Conservation (phyloP, 1,139 yeast species). For the Magnusiomyces suaveolens region DNA sequence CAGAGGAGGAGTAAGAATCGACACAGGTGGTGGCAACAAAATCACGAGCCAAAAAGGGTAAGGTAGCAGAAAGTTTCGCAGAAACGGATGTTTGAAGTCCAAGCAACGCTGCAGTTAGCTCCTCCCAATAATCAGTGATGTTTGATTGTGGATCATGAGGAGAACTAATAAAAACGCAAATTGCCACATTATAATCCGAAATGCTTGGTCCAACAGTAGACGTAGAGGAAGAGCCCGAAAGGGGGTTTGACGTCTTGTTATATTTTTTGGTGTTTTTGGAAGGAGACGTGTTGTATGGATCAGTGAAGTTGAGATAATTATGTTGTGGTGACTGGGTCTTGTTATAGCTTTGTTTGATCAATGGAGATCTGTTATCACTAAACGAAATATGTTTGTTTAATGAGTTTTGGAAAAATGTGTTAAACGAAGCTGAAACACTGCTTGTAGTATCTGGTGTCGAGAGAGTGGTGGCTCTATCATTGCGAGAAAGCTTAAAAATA, state of each 20-base stretch:
- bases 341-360: background rate
- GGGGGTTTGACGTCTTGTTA: background rate
- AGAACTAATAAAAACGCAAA: slow-evolving; percentile 21
- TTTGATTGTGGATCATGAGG: slow-evolving; percentile 17
- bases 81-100: slow-evolving; percentile 20
- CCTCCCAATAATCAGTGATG: slow-evolving; percentile 25
- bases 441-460: background rate
- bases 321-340: background rate
- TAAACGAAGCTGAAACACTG: background rate
- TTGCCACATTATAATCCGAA: slow-evolving; percentile 16
- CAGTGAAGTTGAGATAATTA: too few species aligned
- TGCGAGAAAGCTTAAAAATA: slow-evolving; percentile 4
- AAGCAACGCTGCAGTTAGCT: slow-evolving; percentile 21
- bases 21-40: background rate
- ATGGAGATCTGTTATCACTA: background rate
- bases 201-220: background rate
- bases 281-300: too few species aligned
- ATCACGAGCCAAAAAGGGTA: slow-evolving; percentile 13
- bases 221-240: background rate
- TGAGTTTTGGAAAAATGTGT: background rate
- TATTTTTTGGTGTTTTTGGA: too few species aligned
- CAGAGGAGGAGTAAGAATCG: background rate
- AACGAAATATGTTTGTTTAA: background rate
- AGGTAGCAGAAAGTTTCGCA: slow-evolving; percentile 11
- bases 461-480: background rate